Evolutionary conservation across 2,329 filamentous ascomycete species (phyloP).

Genomic region (Aureobasidium sp.): DNA sequence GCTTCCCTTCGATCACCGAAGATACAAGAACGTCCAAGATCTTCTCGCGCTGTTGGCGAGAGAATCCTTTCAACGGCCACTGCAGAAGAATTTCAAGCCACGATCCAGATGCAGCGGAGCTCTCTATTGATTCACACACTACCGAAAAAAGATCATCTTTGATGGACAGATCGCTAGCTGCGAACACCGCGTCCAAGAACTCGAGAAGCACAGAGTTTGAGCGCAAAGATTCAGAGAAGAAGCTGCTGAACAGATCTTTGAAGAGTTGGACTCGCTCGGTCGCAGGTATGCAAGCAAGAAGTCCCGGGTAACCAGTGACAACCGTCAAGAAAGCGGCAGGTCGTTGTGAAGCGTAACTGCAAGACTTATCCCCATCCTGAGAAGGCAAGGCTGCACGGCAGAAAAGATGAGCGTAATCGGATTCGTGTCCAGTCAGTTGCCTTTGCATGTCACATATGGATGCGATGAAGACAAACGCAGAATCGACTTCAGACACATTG

Average conservation of each 20-base stretch:
- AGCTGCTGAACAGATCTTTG: not conserved
- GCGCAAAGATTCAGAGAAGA: not conserved
- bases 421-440: not conserved
- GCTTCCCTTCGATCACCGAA: not conserved
- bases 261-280: not conserved
- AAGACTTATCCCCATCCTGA: not conserved
- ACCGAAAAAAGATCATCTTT: constrained; percentile 5
- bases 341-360: not conserved
- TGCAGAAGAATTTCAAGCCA: not conserved
- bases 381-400: not conserved
- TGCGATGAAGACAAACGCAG: constrained; percentile 14
- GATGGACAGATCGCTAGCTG: not conserved
- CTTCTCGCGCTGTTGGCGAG: constrained; percentile 16
- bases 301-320: not conserved
- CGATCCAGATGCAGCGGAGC: not conserved
- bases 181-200: constrained; percentile 1
- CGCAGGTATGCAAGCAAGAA: not conserved
- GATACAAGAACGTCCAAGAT: constrained; percentile 9
- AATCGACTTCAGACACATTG: not conserved
- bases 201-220: not conserved
- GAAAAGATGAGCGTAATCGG: not conserved
- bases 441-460: constrained; percentile 14
- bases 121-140: not conserved
- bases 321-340: constrained; percentile 5
- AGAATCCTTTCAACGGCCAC: constrained; percentile 12